phyloP scores from a whole-genome alignment of 2,329 filamentous ascomycete genomes.

The Didymellaceae sp. region DNA sequence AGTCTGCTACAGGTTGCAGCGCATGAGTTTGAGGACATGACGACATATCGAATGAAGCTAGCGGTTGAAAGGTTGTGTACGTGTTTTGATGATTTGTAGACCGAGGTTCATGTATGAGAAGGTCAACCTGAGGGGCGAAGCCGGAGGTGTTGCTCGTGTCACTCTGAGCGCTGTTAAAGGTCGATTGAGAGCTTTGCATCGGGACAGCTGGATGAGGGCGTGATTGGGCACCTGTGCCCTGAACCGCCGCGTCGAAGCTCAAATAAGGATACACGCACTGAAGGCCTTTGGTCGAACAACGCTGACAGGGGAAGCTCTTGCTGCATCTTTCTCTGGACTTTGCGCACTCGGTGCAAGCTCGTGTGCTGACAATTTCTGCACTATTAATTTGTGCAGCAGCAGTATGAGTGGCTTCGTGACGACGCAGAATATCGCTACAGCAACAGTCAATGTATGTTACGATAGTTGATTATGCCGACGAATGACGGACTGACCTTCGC shows the following conservation, averaged over 20 bases:
- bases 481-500: conserved; percentile 9
- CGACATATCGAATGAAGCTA: neutral
- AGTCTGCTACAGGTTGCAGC: conserved; percentile 3
- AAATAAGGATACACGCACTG: conserved; percentile 12
- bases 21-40: neutral
- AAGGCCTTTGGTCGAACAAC: conserved; percentile 11
- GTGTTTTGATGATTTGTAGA: neutral
- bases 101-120: neutral
- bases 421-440: conserved; percentile 15
- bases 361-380: conserved; percentile 1
- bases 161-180: too few relatives aligned
- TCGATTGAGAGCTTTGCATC: neutral
- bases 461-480: neutral
- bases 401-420: conserved; percentile 16
- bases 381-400: neutral
- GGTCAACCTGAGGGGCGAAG: too few relatives aligned
- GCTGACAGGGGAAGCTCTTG: conserved; percentile 12
- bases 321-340: conserved; percentile 15
- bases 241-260: neutral
- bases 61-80: neutral
- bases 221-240: neutral
- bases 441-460: neutral
- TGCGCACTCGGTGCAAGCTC: conserved; percentile 17
- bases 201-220: neutral
- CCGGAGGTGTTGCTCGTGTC: neutral